A percentile compares a stretch with the other conserved stretches of the same genome.
Evolutionary conservation across 768 basidiomycete species (phyloP).

Genomic region (Amanita rubescens): DNA sequence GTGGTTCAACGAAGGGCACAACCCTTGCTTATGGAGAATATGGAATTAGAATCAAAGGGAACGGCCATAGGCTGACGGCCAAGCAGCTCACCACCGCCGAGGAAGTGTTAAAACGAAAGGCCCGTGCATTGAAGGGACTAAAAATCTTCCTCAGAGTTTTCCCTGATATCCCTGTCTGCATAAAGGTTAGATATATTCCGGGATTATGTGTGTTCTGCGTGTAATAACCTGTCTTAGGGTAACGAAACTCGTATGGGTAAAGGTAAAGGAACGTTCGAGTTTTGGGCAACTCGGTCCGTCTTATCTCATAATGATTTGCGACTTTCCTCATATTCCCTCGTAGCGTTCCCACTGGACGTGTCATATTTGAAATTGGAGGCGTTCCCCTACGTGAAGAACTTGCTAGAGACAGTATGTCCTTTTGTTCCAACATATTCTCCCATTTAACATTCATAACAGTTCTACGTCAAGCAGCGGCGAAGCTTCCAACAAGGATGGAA

Average conservation of each 20-base stretch:
- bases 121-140: constrained; percentile 83
- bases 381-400: constrained; percentile 85
- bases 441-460: constrained; percentile 35
- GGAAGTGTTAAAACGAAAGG: constrained; percentile 82
- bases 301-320: not conserved
- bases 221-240: constrained; percentile 42
- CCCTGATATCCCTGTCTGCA: constrained; percentile 95
- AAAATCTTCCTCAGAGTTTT: constrained; percentile 88
- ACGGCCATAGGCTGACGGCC: constrained; percentile 74
- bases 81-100: constrained; percentile 86
- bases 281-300: constrained; percentile 85
- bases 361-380: constrained; percentile 93
- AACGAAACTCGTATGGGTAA: constrained; percentile 99
- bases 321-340: not conserved
- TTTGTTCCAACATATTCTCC: not conserved
- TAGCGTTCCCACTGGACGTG: constrained; percentile 77
- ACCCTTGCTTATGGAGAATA: constrained; percentile 88
- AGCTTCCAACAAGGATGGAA: constrained; percentile 83
- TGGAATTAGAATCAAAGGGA: constrained; percentile 83
- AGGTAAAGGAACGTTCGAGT: constrained; percentile 97
- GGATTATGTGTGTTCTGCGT: not conserved
- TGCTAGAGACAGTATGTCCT: constrained; percentile 73
- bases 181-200: constrained; percentile 56
- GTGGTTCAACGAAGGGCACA: constrained; percentile 91
- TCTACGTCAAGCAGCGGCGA: constrained; percentile 79